These are phyloP conservation scores for Chlamydomonas applanata DNA, from an alignment of 139 green algal species.

Conservation along the genomic window DNA sequence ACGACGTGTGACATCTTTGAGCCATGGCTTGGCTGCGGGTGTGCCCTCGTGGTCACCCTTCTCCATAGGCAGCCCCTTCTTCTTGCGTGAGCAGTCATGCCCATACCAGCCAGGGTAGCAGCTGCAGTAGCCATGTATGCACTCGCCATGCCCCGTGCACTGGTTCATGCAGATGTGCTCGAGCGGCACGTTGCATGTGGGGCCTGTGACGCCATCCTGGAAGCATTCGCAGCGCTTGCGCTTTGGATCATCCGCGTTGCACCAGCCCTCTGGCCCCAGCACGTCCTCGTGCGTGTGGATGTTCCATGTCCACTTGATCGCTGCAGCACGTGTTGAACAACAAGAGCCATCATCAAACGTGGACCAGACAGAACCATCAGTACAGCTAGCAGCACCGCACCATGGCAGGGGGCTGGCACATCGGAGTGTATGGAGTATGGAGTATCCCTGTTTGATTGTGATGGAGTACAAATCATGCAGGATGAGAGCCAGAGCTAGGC, in stretches of 20 bases:
- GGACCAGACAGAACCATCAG: too few species aligned
- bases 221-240: neutral
- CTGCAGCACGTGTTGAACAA: too few species aligned
- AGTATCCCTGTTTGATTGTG: too few species aligned
- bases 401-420: too few species aligned
- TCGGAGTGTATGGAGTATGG: too few species aligned
- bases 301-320: slow-evolving; percentile 6
- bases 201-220: neutral
- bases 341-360: too few species aligned
- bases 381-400: too few species aligned
- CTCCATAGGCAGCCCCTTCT: neutral
- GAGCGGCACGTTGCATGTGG: neutral
- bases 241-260: slow-evolving; percentile 32
- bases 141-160: slow-evolving; percentile 53
- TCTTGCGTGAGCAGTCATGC: slow-evolving; percentile 33
- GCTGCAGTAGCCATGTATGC: slow-evolving; percentile 54
- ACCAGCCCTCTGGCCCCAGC: slow-evolving; percentile 50
- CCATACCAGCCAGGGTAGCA: slow-evolving; percentile 57
- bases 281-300: slow-evolving; percentile 28
- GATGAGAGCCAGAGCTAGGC: too few species aligned
- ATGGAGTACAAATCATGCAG: too few species aligned
- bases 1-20: too few species aligned
- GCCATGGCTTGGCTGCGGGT: too few species aligned
- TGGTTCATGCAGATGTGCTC: slow-evolving; percentile 47
- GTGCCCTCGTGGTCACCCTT: neutral